phyloP scores from a whole-genome alignment of 805 yeast genomes.

The Candida berthetii region DNA sequence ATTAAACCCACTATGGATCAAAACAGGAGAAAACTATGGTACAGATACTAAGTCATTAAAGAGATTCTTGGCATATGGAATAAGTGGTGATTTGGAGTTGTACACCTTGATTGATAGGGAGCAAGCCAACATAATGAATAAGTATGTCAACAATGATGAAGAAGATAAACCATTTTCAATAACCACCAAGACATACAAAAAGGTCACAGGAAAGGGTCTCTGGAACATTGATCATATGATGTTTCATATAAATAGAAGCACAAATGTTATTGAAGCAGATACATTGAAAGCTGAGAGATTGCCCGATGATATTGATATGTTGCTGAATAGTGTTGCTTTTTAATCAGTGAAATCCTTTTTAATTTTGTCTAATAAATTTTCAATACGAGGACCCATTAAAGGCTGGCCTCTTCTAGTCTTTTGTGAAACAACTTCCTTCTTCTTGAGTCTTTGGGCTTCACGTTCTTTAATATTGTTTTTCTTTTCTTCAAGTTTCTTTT shows the following conservation, averaged over 20 bases:
- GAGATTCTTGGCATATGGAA: constrained; percentile 23
- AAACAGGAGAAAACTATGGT: not conserved
- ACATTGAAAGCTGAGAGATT: constrained; percentile 2
- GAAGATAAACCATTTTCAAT: not conserved
- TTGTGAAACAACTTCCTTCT: constrained; percentile 37
- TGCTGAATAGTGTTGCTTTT: not conserved
- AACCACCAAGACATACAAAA: not conserved
- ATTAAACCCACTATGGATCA: constrained; percentile 26
- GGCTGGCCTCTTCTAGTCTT: constrained; percentile 83
- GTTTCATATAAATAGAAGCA: constrained; percentile 8
- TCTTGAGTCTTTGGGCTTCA: constrained; percentile 34
- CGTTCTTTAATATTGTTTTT: constrained; percentile 30
- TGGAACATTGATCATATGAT: constrained; percentile 11
- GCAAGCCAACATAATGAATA: constrained; percentile 2
- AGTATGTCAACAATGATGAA: not conserved
- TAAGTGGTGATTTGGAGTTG: constrained; percentile 30
- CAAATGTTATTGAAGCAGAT: constrained; percentile 12
- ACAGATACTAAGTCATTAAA: not conserved
- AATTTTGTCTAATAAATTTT: constrained; percentile 70
- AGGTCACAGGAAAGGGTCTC: constrained; percentile 15
- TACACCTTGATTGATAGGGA: constrained; percentile 15
- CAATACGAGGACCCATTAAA: constrained; percentile 83
- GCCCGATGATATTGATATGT: constrained; percentile 4
- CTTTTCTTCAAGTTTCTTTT: constrained; percentile 36
- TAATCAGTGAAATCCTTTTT: constrained; percentile 33